Percentiles rank a stretch among this genome's conserved stretches.
Conservation (phyloP, 2,329 filamentous ascomycete genomes). For the Akanthomyces lecanii region DNA sequence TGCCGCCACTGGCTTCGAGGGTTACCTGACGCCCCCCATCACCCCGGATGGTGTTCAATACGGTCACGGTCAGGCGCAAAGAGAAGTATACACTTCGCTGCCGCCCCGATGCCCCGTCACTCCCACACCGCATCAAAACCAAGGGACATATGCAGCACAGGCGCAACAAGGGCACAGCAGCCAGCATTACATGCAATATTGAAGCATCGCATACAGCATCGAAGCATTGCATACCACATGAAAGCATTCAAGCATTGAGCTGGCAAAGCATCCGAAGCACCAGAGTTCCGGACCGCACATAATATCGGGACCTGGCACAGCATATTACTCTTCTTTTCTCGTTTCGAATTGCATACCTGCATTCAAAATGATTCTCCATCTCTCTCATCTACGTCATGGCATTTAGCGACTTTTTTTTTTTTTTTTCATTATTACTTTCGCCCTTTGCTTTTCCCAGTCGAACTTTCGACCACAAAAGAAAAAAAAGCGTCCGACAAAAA, state of each 20-base stretch:
- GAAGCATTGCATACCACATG: not conserved
- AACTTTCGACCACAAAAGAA: conserved; percentile 28
- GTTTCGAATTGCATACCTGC: conserved; percentile 21
- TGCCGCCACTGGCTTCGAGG: conserved; percentile 59
- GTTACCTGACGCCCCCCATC: conserved; percentile 81
- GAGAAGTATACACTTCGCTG: conserved; percentile 42
- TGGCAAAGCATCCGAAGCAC: conserved; percentile 1
- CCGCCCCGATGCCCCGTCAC: conserved; percentile 59
- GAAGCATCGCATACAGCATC: not conserved
- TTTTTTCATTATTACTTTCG: conserved; percentile 29
- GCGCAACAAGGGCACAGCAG: conserved; percentile 38
- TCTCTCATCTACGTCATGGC: conserved; percentile 39
- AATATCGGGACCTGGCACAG: conserved; percentile 15
- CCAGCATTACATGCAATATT: conserved; percentile 41
- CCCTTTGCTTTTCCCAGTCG: conserved; percentile 12
- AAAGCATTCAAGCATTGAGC: not conserved
- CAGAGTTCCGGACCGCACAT: conserved; percentile 13
- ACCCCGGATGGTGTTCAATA: conserved; percentile 66
- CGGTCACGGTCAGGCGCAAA: conserved; percentile 32
- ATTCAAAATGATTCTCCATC: conserved; percentile 32
- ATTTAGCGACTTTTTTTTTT: conserved; percentile 42
- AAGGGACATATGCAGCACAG: conserved; percentile 32
- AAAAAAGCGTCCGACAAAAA: conserved; percentile 34
- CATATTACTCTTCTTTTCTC: conserved; percentile 8
- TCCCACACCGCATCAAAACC: conserved; percentile 51